These are phyloP conservation scores for Clitopilus passeckerianus DNA, from an alignment of 768 basidiomycete species.

Conservation along the genomic window DNA sequence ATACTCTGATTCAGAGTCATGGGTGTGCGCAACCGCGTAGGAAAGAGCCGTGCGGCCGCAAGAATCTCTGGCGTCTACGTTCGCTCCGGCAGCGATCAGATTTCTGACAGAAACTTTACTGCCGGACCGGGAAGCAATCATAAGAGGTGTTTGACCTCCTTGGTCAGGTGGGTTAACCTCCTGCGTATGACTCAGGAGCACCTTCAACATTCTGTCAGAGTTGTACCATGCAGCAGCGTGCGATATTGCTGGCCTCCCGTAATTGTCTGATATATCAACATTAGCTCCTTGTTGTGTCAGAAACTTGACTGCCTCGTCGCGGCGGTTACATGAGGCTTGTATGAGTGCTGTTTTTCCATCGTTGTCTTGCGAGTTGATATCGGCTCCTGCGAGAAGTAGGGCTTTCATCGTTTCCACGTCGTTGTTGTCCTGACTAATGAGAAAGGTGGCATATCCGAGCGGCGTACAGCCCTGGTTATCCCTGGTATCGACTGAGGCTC, in stretches of 20 bases:
- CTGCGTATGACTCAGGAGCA: neutral
- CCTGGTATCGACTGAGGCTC: neutral
- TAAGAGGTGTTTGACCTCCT: too few relatives aligned
- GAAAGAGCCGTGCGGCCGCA: too few relatives aligned
- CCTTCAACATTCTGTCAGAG: neutral
- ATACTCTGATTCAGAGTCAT: too few relatives aligned
- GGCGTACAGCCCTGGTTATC: neutral
- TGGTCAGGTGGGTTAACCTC: too few relatives aligned
- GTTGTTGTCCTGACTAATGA: neutral
- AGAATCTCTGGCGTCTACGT: too few relatives aligned
- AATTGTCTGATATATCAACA: neutral
- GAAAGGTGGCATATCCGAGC: neutral
- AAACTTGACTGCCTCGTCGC: neutral
- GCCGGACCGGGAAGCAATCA: too few relatives aligned
- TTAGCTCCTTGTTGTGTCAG: neutral
- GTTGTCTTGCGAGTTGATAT: neutral
- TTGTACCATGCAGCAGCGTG: neutral
- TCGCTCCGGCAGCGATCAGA: too few relatives aligned
- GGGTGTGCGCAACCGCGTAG: too few relatives aligned
- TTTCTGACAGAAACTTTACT: too few relatives aligned
- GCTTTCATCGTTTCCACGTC: neutral
- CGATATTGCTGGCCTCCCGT: neutral
- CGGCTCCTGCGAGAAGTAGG: neutral
- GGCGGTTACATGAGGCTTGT: neutral
- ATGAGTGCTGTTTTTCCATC: neutral